phyloP scores from a whole-genome alignment of 345 rosid species.

The Gynandropsis gynandra region DNA sequence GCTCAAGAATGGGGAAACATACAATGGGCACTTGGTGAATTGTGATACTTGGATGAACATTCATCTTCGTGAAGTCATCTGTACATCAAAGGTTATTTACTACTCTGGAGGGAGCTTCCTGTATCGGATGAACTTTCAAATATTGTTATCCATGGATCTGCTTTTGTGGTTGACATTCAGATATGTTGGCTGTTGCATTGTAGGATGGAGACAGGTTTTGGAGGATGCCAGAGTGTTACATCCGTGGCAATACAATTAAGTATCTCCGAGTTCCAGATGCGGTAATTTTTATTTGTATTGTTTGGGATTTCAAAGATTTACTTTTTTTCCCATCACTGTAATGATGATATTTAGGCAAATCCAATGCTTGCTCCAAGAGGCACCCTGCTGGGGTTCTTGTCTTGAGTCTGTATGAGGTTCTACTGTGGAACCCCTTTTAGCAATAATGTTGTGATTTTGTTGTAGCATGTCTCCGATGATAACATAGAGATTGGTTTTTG shows the following conservation, averaged over 20 bases:
- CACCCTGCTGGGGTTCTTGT: background rate
- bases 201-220: conserved; percentile 99
- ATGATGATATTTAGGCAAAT: conserved; percentile 36
- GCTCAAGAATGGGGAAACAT: conserved; percentile 95
- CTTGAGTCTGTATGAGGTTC: too few relatives aligned
- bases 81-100: conserved; percentile 74
- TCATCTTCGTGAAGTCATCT: conserved; percentile 96
- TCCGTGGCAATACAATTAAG: conserved; percentile 96
- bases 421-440: background rate
- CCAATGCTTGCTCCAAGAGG: conserved; percentile 31
- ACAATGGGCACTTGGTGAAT: conserved; percentile 93
- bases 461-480: conserved; percentile 27
- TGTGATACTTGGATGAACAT: conserved; percentile 99
- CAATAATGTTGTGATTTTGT: conserved; percentile 15
- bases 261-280: conserved; percentile 99
- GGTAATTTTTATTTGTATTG: conserved; percentile 34
- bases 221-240: conserved; percentile 99
- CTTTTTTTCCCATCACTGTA: conserved; percentile 3
- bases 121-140: background rate
- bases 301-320: background rate
- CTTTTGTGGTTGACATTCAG: conserved; percentile 4
- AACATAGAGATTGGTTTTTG: conserved; percentile 29
- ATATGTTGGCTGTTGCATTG: conserved; percentile 7
- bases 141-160: background rate
- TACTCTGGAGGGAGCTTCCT: conserved; percentile 30